These are phyloP conservation scores for Monilinia polystroma DNA, from an alignment of 2,329 filamentous ascomycete species.

Conservation along the genomic window DNA sequence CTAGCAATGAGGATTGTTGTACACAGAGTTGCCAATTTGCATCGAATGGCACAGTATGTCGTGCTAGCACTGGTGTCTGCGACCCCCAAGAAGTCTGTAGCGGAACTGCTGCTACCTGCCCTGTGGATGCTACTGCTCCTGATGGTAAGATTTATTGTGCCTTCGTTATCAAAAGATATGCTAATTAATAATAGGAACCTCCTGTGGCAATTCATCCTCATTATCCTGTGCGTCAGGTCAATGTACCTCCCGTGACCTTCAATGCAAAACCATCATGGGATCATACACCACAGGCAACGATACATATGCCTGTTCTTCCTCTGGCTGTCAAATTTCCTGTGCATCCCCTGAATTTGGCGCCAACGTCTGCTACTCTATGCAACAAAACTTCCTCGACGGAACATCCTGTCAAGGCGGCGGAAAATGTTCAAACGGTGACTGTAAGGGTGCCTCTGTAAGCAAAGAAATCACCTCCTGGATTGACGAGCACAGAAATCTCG, in stretches of 20 bases:
- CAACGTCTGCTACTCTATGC: constrained; percentile 69
- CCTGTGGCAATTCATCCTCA: constrained; percentile 59
- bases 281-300: constrained; percentile 70
- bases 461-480: constrained; percentile 77
- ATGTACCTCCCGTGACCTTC: constrained; percentile 86
- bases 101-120: constrained; percentile 71
- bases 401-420: constrained; percentile 82
- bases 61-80: constrained; percentile 74
- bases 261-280: constrained; percentile 84
- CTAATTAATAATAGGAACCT: constrained; percentile 45
- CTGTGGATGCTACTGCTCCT: constrained; percentile 64
- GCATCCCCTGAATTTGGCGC: constrained; percentile 62
- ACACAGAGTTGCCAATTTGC: constrained; percentile 64
- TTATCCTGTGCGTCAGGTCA: constrained; percentile 87
- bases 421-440: constrained; percentile 73
- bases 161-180: not conserved
- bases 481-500: constrained; percentile 70
- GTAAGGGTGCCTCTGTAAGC: constrained; percentile 66
- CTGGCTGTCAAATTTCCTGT: constrained; percentile 76
- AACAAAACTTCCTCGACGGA: constrained; percentile 92
- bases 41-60: constrained; percentile 70
- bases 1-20: constrained; percentile 81
- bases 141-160: constrained; percentile 54
- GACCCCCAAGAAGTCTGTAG: constrained; percentile 83
- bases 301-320: constrained; percentile 73